Evolutionary conservation across 2,329 filamentous ascomycete genomes (phyloP).

Genomic region (Penicillium sp.): DNA sequence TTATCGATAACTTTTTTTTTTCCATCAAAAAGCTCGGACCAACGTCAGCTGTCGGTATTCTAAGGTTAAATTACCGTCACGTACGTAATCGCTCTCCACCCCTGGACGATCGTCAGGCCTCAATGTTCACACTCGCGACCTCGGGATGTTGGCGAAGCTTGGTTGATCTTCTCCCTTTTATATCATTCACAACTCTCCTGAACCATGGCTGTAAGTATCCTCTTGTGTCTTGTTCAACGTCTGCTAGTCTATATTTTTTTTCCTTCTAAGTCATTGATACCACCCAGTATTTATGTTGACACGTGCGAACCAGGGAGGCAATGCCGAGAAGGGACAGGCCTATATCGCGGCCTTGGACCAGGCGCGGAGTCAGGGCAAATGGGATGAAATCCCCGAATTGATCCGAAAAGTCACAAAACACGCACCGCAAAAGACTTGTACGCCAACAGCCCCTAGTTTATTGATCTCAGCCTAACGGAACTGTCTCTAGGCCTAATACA

Average conservation of each 20-base stretch:
- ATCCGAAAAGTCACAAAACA: conserved; percentile 92
- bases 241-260: conserved; percentile 4
- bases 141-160: conserved; percentile 5
- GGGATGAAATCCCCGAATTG: conserved; percentile 77
- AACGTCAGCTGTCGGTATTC: conserved; percentile 24
- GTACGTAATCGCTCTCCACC: conserved; percentile 16
- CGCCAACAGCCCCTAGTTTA: conserved; percentile 13
- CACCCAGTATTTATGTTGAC: conserved; percentile 16
- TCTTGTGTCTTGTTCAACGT: conserved; percentile 5
- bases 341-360: conserved; percentile 77
- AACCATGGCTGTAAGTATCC: conserved; percentile 20
- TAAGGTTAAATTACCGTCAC: conserved; percentile 20
- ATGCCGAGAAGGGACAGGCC: conserved; percentile 65
- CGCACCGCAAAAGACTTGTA: conserved; percentile 76
- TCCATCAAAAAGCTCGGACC: conserved; percentile 22
- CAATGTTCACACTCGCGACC: not conserved
- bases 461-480: conserved; percentile 16
- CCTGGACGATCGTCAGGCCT: conserved; percentile 21
- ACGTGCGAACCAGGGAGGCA: conserved; percentile 33
- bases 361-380: conserved; percentile 78
- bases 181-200: conserved; percentile 11
- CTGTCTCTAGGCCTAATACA: conserved; percentile 53
- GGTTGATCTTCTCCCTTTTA: conserved; percentile 12
- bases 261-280: conserved; percentile 9
- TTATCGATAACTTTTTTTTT: conserved; percentile 18